phyloP scores from a whole-genome alignment of 768 basidiomycete genomes.

The Pleurotus cornucopiae region DNA sequence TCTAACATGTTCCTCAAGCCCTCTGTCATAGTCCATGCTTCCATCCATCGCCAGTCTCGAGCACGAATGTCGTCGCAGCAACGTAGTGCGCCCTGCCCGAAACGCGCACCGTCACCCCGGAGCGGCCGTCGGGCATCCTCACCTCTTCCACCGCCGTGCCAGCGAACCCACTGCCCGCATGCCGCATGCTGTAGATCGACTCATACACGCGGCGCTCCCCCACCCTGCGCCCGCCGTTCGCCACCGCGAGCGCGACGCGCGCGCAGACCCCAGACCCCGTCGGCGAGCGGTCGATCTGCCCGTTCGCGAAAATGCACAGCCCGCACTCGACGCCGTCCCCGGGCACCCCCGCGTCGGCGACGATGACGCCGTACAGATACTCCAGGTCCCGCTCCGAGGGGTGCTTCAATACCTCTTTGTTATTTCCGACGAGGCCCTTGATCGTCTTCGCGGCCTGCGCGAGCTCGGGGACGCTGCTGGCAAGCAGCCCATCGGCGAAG shows the following conservation, averaged over 20 bases:
- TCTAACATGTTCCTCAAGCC: no score
- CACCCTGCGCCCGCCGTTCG: conserved; percentile 20
- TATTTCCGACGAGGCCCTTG: conserved; percentile 18
- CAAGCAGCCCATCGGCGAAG: conserved; percentile 21
- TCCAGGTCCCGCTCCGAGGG: conserved; percentile 27
- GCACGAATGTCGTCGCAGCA: no score
- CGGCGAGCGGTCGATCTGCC: conserved; percentile 36
- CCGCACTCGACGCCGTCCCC: conserved; percentile 16
- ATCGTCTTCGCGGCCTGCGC: conserved; percentile 25
- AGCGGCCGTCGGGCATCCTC: not conserved
- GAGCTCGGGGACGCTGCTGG: conserved; percentile 16
- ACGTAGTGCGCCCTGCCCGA: conserved; percentile 21
- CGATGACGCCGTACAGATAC: conserved; percentile 33
- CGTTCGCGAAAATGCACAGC: conserved; percentile 33
- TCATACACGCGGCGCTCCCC: conserved; percentile 27
- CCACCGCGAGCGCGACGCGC: conserved; percentile 30
- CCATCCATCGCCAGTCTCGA: not conserved
- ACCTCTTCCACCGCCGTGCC: conserved; percentile 19
- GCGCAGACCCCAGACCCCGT: conserved; percentile 35
- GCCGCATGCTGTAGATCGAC: conserved; percentile 24
- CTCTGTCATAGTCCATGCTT: not conserved
- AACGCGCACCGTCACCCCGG: conserved; percentile 22
- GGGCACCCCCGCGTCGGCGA: conserved; percentile 21
- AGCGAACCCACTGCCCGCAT: conserved; percentile 18
- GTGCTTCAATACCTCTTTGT: conserved; percentile 22